Base-by-base conservation (phyloP, 768 basidiomycete species). In the Xerocomus potaroensis region DNA sequence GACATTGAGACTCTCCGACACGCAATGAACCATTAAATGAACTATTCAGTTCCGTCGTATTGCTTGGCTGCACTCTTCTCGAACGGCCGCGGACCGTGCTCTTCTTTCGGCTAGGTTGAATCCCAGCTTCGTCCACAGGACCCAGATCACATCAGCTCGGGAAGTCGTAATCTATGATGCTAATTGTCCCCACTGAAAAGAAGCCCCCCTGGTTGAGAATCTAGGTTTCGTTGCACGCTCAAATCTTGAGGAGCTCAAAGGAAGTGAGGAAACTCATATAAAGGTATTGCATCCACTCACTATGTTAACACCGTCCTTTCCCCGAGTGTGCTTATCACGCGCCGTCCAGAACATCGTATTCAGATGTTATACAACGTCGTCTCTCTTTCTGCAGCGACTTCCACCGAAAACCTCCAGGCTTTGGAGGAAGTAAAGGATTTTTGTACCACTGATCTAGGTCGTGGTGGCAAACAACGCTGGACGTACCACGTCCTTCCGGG, bases 361-460 rank as follows among this genome's bases (percentile, higher is more conserved):
- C 33, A 49, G 43, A 66, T 63, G 56, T 45, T 55, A 50, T 63
- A 65, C 59, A 59, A 53, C 53, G 62, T 73, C 50, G 67, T 80
- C 45, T 62, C 69, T 33, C 69, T 79, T 43, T 61, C 70, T 37
- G 65, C 71, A 8, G 75, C 77, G 14, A 72, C 68, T 15, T 69
- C 73, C 36, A 60, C 68, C 5, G 78, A 80, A 43, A 68, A 75
- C 49, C 68, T 73, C 24, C 71, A 69, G 34, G 77, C 78, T 8
- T 61, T 80, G 47, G 68, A 74, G 31, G 78, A 80, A 55, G 79
- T 79, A 41, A 74, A 71, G 53, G 61, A 78, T 54, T 79, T 79
- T 53, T 67, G 64, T 14, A 67, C 64, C 16, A 80, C 79, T 6
- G 77, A 80, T 59, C 72, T 80, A 57, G 78, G 78, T 51, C 71